Evolutionary conservation across 345 rosid genomes (phyloP), one percentile per base, ranked within the genome.

Genomic region (Arabidopsis thaliana): DNA sequence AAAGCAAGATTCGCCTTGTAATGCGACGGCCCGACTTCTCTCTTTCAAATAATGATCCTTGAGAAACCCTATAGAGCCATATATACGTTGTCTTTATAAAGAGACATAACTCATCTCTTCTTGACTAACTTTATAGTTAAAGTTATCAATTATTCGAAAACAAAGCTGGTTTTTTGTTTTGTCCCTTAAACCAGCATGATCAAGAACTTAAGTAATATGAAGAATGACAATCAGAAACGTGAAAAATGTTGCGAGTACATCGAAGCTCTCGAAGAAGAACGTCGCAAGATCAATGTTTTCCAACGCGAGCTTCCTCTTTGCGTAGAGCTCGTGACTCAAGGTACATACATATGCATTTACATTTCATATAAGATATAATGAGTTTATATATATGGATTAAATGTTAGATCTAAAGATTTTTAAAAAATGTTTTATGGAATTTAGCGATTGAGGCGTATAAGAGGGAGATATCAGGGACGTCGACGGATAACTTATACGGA

Each of bases 261-360:
- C 25, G 87, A 86, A 36, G 93, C 90, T 10, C 80, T 95, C 38
- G 93, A 95, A 77, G 97, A 87, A 73, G 99, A 95, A 86, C 81
- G 84, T 48, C 86, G 91, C 34, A 95, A 95, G 85, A 90, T 95
- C 74, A 89, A 82, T 65, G 97, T 95, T 49, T 94, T 94, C 77
- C 88, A 87, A 61, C 91, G 97, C 10, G 97, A 94, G 80, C 96
- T 94, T 80, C 99, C 99, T 62, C 82, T 95, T 65, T 95, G 97
- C 82, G 78, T 91, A 57, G 93, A 95, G 82, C 97, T 95, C 56
- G 99, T 95, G 14, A 87, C 87, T 20, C 92, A 85, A 84, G 97
- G 99, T 32, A 30, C 60, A 53, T 40, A 55, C 52, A 7, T 20
- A 55, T 22, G 28, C n/a, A 52, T 41, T 44, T 50, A 50, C 13